phyloP scores from a whole-genome alignment of 495 filamentous ascomycete genomes.

The Copromyces sp. region DNA sequence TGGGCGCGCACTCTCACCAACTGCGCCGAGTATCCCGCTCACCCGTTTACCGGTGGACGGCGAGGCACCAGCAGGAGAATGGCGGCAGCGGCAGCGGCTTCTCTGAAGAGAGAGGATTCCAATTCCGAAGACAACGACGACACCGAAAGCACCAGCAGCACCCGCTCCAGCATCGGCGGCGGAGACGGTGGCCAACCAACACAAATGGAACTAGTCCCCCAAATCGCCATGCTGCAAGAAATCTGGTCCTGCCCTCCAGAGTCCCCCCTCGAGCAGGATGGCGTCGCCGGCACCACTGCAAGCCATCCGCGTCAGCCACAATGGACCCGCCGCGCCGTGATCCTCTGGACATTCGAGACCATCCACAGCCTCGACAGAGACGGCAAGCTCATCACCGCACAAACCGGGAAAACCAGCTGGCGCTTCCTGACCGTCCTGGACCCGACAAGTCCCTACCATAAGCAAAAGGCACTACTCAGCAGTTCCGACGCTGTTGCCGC shows the following conservation, averaged over 20 bases:
- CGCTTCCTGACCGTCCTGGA: constrained; percentile 38
- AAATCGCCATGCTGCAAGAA: constrained; percentile 43
- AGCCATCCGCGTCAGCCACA: constrained; percentile 7
- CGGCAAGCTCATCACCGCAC: constrained; percentile 17
- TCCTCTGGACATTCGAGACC: constrained; percentile 40
- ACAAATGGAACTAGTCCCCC: constrained; percentile 34
- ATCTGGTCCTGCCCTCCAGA: constrained; percentile 34
- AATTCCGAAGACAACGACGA: constrained; percentile 4
- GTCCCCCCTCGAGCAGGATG: not conserved
- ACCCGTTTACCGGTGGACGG: constrained; percentile 14
- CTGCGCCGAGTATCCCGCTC: constrained; percentile 32
- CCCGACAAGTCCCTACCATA: constrained; percentile 35
- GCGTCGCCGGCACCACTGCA: not conserved
- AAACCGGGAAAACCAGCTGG: constrained; percentile 28
- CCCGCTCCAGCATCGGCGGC: not conserved
- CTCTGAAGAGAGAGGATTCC: constrained; percentile 1
- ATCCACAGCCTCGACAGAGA: constrained; percentile 27
- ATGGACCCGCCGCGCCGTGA: constrained; percentile 34
- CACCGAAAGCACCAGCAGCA: constrained; percentile 7
- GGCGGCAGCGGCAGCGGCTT: not conserved
- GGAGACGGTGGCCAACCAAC: constrained; percentile 15
- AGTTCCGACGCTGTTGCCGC: not conserved
- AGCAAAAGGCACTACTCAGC: constrained; percentile 29
- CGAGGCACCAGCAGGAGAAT: not conserved
- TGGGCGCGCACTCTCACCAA: constrained; percentile 40